Evolutionary conservation across 352 stramenopile genomes (phyloP).

Genomic region (Pythium volutum): DNA sequence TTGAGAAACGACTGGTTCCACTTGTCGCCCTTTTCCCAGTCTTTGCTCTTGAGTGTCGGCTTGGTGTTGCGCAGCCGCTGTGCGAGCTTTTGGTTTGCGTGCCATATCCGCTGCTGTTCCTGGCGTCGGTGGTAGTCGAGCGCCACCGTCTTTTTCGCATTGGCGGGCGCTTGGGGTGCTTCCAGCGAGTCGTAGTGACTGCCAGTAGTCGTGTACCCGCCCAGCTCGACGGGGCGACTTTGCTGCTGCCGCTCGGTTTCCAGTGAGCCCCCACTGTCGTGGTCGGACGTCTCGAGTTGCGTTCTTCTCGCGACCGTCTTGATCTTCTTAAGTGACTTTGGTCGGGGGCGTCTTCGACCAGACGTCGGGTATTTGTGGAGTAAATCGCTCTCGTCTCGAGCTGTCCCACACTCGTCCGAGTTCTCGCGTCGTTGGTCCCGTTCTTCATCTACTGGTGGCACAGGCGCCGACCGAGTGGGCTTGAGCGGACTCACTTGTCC

Average conservation of each 20-base stretch:
- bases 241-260: constrained; percentile 3
- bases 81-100: constrained; percentile 65
- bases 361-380: neutral
- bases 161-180: neutral
- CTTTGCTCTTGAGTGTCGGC: constrained; percentile 56
- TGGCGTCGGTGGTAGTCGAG: constrained; percentile 67
- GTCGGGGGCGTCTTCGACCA: neutral
- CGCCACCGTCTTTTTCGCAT: constrained; percentile 16
- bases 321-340: constrained; percentile 18
- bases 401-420: neutral
- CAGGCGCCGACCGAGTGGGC: constrained; percentile 16
- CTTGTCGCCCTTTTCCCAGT: constrained; percentile 73
- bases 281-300: constrained; percentile 21
- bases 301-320: constrained; percentile 16
- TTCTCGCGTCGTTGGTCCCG: constrained; percentile 1
- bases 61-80: constrained; percentile 69
- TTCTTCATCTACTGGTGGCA: neutral
- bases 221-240: constrained; percentile 24
- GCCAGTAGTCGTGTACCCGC: neutral
- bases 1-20: constrained; percentile 68
- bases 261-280: constrained; percentile 17
- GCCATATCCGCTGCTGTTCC: constrained; percentile 67
- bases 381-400: neutral
- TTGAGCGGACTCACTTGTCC: constrained; percentile 49
- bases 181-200: constrained; percentile 2